Base-by-base conservation (phyloP, 1,139 yeast species). In the Yamadazyma spencermartinsiae region DNA sequence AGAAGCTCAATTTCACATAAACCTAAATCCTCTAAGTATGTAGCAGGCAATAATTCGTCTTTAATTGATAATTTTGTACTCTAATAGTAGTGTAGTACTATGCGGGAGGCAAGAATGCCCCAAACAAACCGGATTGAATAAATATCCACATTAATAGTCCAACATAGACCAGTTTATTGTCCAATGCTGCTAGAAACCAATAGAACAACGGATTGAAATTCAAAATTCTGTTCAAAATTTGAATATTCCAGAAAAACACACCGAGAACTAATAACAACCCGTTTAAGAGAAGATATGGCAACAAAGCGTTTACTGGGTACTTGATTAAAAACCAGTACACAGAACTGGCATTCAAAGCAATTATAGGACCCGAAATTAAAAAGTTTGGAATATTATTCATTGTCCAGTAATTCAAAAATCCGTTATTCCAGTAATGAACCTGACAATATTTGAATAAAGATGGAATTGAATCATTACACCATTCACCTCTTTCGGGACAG, bases 361-460 rank as follows among this genome's bases (percentile, higher is more conserved):
- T 55, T 10, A 82, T 77, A 1, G 98, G 98, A 1, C 74, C 45
- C 0, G 88, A 94, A 51, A 92, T 69, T n/a, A 82, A 26, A 54
- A 92, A 90, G 57, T 90, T 86, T 9, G 97, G 96, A 11, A 87
- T 60, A 53, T 92, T 90, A 51, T 79, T 80, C 0, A 70, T 48
- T 0, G 94, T 82, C 94, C 96, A 92, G 59, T 92, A 92, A 34
- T 64, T 68, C 36, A 92, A 61, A 40, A 90, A 79, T 0, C 98
- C 98, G 34, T 72, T 74, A 49, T 80, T 76, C 98, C 98, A 92
- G 59, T 92, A 90, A 46, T 80, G 72, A 2, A 63, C 44, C 60
- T 92, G 98, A 6, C 95, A 86, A 57, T 72, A 87, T n/a, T 76
- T 61, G 52, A 83, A 82, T 27, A 92, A 68, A 24, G 86, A 74